phyloP scores from a whole-genome alignment of 495 filamentous ascomycete species.

The Astrothelium subdiscretum region DNA sequence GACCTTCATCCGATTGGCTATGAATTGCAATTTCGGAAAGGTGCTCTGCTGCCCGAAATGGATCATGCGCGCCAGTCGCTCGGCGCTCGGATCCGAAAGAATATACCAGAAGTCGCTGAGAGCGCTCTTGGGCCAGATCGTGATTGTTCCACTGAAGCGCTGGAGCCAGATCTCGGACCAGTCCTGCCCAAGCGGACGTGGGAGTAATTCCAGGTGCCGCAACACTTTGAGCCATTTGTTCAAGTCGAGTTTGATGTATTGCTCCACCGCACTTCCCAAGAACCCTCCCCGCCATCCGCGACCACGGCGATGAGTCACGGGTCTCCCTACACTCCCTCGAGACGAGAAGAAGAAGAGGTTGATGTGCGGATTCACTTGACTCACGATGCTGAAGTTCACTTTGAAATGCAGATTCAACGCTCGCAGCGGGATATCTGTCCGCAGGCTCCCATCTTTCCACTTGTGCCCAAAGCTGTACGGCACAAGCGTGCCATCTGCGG shows the following conservation, averaged over 20 bases:
- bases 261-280: slow-evolving; percentile 79
- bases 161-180: slow-evolving; percentile 96
- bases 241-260: slow-evolving; percentile 88
- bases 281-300: slow-evolving; percentile 95
- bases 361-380: slow-evolving; percentile 93
- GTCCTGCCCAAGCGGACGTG: slow-evolving; percentile 84
- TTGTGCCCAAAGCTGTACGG: slow-evolving; percentile 94
- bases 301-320: slow-evolving; percentile 86
- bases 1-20: slow-evolving; percentile 72
- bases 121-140: slow-evolving; percentile 78
- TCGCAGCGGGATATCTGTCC: slow-evolving; percentile 92
- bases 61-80: slow-evolving; percentile 75
- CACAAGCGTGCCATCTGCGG: slow-evolving; percentile 54
- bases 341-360: slow-evolving; percentile 98
- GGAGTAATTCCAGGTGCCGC: slow-evolving; percentile 81
- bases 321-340: slow-evolving; percentile 77
- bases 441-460: slow-evolving; percentile 92
- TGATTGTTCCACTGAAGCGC: slow-evolving; percentile 86
- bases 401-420: slow-evolving; percentile 92
- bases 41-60: slow-evolving; percentile 73
- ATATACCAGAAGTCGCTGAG: slow-evolving; percentile 74
- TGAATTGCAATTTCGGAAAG: slow-evolving; percentile 84
- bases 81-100: slow-evolving; percentile 63
- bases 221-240: slow-evolving; percentile 95
- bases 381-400: slow-evolving; percentile 93